Evolutionary conservation across 2,329 filamentous ascomycete genomes (phyloP).

Genomic region (Colletotrichum theobromicola): DNA sequence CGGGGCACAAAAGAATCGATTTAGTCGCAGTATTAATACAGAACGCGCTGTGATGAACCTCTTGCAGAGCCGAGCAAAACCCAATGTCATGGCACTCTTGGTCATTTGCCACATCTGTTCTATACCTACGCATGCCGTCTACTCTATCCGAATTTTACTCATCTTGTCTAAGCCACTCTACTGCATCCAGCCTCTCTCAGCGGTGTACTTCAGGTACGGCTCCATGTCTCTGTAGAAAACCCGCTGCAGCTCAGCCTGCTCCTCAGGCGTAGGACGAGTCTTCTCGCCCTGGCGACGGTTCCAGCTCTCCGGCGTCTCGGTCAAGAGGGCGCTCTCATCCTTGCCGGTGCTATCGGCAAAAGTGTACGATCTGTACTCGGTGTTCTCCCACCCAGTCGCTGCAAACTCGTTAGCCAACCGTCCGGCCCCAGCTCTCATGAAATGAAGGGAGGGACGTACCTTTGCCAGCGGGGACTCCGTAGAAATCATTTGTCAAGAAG

Average conservation of each 20-base stretch:
- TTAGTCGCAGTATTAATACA: neutral
- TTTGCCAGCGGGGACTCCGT: slow-evolving; percentile 53
- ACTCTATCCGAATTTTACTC: neutral
- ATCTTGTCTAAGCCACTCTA: neutral
- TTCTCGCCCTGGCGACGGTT: slow-evolving; percentile 45
- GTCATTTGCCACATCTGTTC: neutral
- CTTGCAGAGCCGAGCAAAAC: neutral
- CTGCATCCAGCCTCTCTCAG: slow-evolving; percentile 18
- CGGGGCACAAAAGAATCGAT: neutral
- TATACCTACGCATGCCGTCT: neutral
- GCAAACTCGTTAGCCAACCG: neutral
- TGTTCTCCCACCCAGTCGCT: slow-evolving; percentile 79
- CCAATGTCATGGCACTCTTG: neutral
- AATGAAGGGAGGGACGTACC: slow-evolving; percentile 35
- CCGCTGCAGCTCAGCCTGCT: slow-evolving; percentile 49
- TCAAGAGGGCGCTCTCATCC: slow-evolving; percentile 52
- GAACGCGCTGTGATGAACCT: neutral
- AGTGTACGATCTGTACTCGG: slow-evolving; percentile 72
- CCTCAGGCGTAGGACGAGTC: slow-evolving; percentile 45
- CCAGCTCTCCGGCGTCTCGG: slow-evolving; percentile 56
- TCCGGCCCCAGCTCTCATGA: neutral
- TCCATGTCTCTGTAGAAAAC: slow-evolving; percentile 40
- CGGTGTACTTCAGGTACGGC: slow-evolving; percentile 40
- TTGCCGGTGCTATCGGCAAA: slow-evolving; percentile 60
- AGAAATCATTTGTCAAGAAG: slow-evolving; percentile 84